These are phyloP conservation scores for Talaromyces borbonicus DNA, from an alignment of 495 filamentous ascomycete genomes.

Conservation along the genomic window DNA sequence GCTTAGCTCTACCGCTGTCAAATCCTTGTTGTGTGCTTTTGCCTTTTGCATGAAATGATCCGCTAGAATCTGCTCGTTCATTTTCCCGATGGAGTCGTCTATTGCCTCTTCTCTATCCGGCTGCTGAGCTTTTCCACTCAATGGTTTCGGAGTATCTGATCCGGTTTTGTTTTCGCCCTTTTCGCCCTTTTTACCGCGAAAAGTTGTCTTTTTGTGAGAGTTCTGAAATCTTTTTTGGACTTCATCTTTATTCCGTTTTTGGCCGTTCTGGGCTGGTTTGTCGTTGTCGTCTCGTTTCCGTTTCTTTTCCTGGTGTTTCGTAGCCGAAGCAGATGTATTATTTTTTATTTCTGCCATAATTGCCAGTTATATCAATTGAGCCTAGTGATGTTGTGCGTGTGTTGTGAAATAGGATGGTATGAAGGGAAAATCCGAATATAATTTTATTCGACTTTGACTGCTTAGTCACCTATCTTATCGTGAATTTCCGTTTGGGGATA, in stretches of 20 bases:
- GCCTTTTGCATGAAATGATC: slow-evolving; percentile 78
- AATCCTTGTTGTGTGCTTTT: slow-evolving; percentile 62
- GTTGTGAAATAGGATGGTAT: no score
- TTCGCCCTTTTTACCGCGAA: not conserved
- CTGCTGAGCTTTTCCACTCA: slow-evolving; percentile 43
- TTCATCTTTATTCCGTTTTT: slow-evolving; percentile 4
- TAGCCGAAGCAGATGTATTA: not conserved
- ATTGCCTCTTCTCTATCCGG: slow-evolving; percentile 52
- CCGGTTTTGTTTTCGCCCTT: not conserved
- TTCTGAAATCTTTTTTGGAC: slow-evolving; percentile 1
- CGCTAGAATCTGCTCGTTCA: slow-evolving; percentile 74
- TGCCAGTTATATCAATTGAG: no score
- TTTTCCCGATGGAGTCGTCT: slow-evolving; percentile 67
- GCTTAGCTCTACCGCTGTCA: slow-evolving; percentile 73
- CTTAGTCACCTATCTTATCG: slow-evolving; percentile 29
- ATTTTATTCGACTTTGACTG: slow-evolving; percentile 8
- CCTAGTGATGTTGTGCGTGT: no score
- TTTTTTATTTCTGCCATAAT: slow-evolving; percentile 1
- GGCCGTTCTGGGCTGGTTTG: slow-evolving; percentile 1
- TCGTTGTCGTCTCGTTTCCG: slow-evolving; percentile 4
- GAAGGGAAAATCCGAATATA: no score
- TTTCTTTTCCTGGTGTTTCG: slow-evolving; percentile 1
- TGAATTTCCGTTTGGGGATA: slow-evolving; percentile 14
- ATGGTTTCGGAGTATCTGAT: not conserved
- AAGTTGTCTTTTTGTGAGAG: no score